Evolutionary conservation across 192 early-diverging fungal species (phyloP).

Genomic region (Podila clonocystis): DNA sequence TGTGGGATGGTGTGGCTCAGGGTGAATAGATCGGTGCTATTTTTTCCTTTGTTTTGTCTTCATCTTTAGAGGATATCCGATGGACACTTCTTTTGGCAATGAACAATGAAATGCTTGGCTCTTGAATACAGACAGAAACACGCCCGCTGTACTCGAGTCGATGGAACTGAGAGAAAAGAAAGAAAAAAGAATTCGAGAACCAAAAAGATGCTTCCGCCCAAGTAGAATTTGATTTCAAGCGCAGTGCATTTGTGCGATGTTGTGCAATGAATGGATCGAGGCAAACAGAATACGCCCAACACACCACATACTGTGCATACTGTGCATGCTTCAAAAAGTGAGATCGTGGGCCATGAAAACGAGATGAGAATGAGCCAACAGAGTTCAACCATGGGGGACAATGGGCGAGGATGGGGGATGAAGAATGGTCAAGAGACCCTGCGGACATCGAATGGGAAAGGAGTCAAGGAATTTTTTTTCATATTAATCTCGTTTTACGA

Average conservation of each 20-base stretch:
- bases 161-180: not conserved
- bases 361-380: not conserved
- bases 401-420: not conserved
- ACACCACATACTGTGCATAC: no score
- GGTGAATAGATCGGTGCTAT: not conserved
- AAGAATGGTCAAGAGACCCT: not conserved
- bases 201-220: no score
- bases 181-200: no score
- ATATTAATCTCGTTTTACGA: not conserved
- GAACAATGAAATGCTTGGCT: not conserved
- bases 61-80: not conserved
- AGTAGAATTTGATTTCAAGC: no score
- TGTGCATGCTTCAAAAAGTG: no score
- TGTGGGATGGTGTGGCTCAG: no score
- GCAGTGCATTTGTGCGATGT: no score
- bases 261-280: no score
- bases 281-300: no score
- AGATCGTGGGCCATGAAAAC: no score
- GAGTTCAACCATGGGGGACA: not conserved
- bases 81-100: conserved; percentile 6
- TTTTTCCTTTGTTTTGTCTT: not conserved
- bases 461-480: conserved; percentile 4
- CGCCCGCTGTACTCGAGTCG: not conserved
- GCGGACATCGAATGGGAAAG: conserved; percentile 5
- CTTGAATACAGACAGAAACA: not conserved